Conservation (phyloP, 73 alveolate species). For the Paramecium pentaurelia region DNA sequence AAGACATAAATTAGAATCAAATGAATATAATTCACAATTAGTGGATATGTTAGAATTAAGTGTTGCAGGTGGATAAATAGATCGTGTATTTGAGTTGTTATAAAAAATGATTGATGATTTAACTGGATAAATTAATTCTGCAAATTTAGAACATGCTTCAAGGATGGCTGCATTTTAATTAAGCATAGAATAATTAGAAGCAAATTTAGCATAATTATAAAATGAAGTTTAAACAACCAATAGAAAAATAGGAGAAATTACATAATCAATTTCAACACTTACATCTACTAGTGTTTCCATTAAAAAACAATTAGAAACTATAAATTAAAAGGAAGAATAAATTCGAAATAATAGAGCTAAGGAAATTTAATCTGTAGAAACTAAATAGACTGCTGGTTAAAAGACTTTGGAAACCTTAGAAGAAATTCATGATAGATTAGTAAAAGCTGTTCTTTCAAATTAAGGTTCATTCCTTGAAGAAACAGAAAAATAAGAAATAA, state of each 20-base stretch:
- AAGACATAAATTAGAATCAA: not conserved
- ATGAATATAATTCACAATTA: not conserved
- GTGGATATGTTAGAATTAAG: slow-evolving; percentile 46
- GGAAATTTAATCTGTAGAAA: not conserved
- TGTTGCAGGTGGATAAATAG: not conserved
- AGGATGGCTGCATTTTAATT: not conserved
- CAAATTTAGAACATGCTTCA: not conserved
- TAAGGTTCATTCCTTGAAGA: not conserved
- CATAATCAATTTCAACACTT: not conserved
- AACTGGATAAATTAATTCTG: not conserved
- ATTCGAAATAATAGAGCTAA: not conserved
- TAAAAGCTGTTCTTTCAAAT: not conserved
- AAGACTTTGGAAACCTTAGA: not conserved
- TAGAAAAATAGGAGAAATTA: not conserved
- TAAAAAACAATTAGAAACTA: not conserved
- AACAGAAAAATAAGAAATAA: not conserved
- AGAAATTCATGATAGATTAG: slow-evolving; percentile 2
- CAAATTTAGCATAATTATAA: not conserved
- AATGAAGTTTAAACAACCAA: not conserved
- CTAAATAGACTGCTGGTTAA: not conserved
- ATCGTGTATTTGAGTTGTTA: not conserved
- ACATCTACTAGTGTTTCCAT: not conserved
- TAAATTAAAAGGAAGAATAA: slow-evolving; percentile 8
- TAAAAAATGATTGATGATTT: slow-evolving; percentile 39
- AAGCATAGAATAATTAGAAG: not conserved